A percentile compares a stretch with the other conserved stretches of the same genome.
These are phyloP conservation scores for Phytophthora pini DNA, from an alignment of 352 stramenopile species.

Conservation along the genomic window DNA sequence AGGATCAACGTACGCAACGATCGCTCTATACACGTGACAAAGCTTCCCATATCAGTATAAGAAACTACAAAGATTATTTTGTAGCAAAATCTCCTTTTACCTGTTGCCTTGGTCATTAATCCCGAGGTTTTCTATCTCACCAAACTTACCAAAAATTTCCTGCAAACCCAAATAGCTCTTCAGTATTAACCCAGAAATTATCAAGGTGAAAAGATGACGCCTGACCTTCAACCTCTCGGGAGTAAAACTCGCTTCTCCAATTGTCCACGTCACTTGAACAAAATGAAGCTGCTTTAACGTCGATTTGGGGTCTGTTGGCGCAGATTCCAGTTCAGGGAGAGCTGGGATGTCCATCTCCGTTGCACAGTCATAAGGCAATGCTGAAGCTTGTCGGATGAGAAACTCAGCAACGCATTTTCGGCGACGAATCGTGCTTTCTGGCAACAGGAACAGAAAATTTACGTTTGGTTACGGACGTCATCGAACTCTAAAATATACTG, in stretches of 20 bases:
- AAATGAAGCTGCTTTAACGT: conserved; percentile 34
- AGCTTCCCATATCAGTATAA: too few species aligned
- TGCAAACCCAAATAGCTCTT: conserved; percentile 9
- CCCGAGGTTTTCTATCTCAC: conserved; percentile 32
- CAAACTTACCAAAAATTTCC: conserved; percentile 41
- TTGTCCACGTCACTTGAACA: conserved; percentile 50
- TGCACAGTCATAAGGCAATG: conserved; percentile 50
- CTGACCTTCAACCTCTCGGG: conserved; percentile 37
- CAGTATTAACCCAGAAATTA: neutral
- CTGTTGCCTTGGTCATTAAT: conserved; percentile 40
- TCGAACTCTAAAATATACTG: too few species aligned
- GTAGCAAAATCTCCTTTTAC: conserved; percentile 1
- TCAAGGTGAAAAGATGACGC: neutral
- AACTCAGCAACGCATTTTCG: conserved; percentile 51
- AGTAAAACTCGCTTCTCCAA: conserved; percentile 19
- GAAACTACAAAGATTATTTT: too few species aligned
- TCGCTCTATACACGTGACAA: conserved; percentile 26
- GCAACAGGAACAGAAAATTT: neutral
- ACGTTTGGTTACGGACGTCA: neutral
- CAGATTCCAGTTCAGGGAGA: conserved; percentile 29
- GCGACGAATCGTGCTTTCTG: conserved; percentile 37
- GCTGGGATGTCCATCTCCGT: conserved; percentile 44
- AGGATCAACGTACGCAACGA: conserved; percentile 36
- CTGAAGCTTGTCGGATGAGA: conserved; percentile 54
- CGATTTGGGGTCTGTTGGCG: neutral